Evolutionary conservation across 306 rosid genomes (phyloP).

Genomic region (Alnus glutinosa): DNA sequence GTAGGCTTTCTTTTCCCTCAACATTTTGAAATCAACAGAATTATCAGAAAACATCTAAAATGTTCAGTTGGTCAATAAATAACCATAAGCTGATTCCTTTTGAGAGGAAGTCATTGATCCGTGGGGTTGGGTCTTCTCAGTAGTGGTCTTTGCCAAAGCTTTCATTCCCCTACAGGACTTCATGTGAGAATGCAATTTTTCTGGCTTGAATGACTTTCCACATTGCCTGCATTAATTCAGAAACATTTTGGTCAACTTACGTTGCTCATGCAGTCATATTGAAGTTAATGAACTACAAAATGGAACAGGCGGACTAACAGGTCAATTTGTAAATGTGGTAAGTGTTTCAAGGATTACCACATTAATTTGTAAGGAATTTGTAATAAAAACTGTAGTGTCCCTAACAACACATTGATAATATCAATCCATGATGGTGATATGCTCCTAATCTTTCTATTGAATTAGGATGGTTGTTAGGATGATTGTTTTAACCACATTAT

Average conservation of each 20-base stretch:
- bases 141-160: constrained; percentile 29
- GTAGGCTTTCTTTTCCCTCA: neutral
- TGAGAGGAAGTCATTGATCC: constrained; percentile 34
- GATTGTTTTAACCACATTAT: neutral
- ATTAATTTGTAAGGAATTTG: no score
- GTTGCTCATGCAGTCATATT: no score
- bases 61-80: constrained; percentile 39
- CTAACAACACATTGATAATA: neutral
- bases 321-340: no score
- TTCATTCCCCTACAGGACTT: constrained; percentile 77
- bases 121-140: constrained; percentile 29
- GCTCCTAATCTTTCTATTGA: neutral
- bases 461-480: neutral
- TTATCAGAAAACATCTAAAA: neutral
- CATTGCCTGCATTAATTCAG: constrained; percentile 71
- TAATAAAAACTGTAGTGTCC: no score
- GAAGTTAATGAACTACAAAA: no score
- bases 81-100: constrained; percentile 22
- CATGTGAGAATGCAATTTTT: constrained; percentile 83
- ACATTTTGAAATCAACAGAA: neutral
- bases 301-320: no score
- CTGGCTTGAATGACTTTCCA: constrained; percentile 77
- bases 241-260: neutral
- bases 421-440: neutral
- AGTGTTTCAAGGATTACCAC: no score